These are phyloP conservation scores for Aspergillus panamensis DNA, from an alignment of 495 filamentous ascomycete species.

Conservation along the genomic window DNA sequence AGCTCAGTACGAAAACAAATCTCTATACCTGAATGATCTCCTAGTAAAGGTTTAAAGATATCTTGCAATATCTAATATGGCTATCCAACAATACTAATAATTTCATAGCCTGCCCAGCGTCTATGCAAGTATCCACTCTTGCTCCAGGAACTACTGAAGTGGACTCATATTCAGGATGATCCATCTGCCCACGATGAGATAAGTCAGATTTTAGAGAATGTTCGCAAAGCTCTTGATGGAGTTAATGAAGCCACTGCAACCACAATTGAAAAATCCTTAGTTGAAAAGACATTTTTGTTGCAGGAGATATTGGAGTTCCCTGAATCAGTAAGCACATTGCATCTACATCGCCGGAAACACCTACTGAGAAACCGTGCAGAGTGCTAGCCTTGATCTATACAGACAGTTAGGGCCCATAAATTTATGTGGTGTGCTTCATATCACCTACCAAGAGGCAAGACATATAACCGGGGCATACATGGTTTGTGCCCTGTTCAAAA, in stretches of 20 bases:
- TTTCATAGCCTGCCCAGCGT: constrained; percentile 78
- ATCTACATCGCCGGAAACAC: not conserved
- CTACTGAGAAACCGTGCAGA: constrained; percentile 26
- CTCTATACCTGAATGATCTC: constrained; percentile 77
- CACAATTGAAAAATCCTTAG: constrained; percentile 39
- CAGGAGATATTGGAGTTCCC: constrained; percentile 60
- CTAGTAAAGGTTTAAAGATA: constrained; percentile 71
- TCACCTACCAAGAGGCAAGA: constrained; percentile 70
- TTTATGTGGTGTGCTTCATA: constrained; percentile 83
- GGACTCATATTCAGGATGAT: constrained; percentile 80
- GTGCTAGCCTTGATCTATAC: constrained; percentile 49
- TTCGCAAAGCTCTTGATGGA: constrained; percentile 66
- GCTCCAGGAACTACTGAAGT: constrained; percentile 73
- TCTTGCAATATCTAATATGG: not conserved
- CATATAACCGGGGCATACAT: constrained; percentile 74
- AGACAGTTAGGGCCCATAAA: constrained; percentile 76
- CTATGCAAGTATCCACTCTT: constrained; percentile 90
- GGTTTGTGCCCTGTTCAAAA: constrained; percentile 80
- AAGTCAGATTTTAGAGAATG: constrained; percentile 63
- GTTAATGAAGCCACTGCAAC: constrained; percentile 71
- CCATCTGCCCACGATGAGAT: constrained; percentile 76
- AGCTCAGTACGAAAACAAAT: constrained; percentile 61
- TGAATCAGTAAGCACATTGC: constrained; percentile 52
- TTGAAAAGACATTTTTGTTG: constrained; percentile 52
- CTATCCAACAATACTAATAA: constrained; percentile 15